These are phyloP conservation scores for Cordyceps pruinosa DNA, from an alignment of 2,329 filamentous ascomycete genomes.

Conservation along the genomic window DNA sequence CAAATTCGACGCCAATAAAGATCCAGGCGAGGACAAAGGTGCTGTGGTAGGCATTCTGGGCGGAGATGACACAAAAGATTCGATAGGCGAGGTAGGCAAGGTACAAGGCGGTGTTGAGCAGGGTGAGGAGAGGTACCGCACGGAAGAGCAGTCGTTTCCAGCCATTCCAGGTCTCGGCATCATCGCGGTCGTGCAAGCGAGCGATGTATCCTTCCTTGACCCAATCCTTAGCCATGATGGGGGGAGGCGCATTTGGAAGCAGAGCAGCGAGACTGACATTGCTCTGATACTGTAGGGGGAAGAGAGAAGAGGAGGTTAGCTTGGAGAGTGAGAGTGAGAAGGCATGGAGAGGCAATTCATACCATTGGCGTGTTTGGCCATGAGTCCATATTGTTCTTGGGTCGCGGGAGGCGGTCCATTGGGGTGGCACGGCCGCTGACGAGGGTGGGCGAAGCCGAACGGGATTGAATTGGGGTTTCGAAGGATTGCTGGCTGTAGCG, in stretches of 20 bases:
- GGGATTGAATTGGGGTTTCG: conserved; percentile 16
- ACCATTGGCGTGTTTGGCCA: conserved; percentile 22
- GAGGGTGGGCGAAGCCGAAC: conserved; percentile 25
- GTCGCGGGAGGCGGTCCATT: conserved; percentile 16
- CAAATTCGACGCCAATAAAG: conserved; percentile 48
- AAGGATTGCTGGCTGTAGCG: conserved; percentile 16
- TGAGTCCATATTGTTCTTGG: conserved; percentile 19
- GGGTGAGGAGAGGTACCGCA: conserved; percentile 31
- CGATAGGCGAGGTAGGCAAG: conserved; percentile 44
- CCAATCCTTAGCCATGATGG: conserved; percentile 27
- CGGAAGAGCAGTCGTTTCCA: conserved; percentile 35
- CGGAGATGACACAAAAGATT: conserved; percentile 44
- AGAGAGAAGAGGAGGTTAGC: background rate
- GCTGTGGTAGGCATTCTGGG: conserved; percentile 34
- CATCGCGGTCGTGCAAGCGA: conserved; percentile 36
- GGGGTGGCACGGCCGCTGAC: conserved; percentile 23
- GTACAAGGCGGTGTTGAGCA: conserved; percentile 37
- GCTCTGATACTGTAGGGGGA: conserved; percentile 32
- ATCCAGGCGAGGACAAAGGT: conserved; percentile 48
- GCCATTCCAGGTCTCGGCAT: conserved; percentile 37
- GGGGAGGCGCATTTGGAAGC: conserved; percentile 25
- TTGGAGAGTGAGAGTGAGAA: too few relatives aligned
- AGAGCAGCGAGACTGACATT: conserved; percentile 35
- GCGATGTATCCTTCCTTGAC: conserved; percentile 28
- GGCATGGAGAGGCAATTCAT: conserved; percentile 5